Conservation (phyloP, 1,284 basidiomycete species). For the Gymnopus androsaceus region DNA sequence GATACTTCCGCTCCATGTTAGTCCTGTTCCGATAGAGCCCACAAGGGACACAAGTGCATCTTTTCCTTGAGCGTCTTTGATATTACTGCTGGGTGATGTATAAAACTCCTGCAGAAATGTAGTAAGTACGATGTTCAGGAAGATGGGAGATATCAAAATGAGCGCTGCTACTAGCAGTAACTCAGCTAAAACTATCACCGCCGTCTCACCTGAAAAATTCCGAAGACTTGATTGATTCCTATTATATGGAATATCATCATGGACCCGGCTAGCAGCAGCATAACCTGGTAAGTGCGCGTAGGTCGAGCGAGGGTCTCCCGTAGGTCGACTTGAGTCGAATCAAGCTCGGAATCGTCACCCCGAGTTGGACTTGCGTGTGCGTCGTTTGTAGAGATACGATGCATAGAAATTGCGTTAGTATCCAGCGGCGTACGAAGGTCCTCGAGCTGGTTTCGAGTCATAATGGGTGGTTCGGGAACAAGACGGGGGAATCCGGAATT, state of each 20-base stretch:
- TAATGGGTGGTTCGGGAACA: no score
- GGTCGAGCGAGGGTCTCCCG: neutral
- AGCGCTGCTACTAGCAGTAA: neutral
- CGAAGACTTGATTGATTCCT: constrained; percentile 42
- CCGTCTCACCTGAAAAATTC: constrained; percentile 37
- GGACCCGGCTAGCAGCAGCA: constrained; percentile 42
- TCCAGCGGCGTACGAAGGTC: no score
- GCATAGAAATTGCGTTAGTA: no score
- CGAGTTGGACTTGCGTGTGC: no score
- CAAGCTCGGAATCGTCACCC: no score
- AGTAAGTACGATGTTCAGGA: neutral
- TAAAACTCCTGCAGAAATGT: constrained; percentile 39
- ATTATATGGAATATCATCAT: constrained; percentile 49
- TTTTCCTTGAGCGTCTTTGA: constrained; percentile 36
- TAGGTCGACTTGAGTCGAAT: neutral
- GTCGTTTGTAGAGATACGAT: no score
- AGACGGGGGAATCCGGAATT: no score
- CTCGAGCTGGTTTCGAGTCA: no score
- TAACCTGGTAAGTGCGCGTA: constrained; percentile 32
- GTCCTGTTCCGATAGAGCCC: constrained; percentile 44
- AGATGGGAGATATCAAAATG: constrained; percentile 22
- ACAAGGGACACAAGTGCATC: constrained; percentile 46
- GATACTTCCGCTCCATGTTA: constrained; percentile 51
- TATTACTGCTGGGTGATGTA: constrained; percentile 39
- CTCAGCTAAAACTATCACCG: neutral